Evolutionary conservation across 306 rosid species (phyloP).

Genomic region (Fragaria iinumae): DNA sequence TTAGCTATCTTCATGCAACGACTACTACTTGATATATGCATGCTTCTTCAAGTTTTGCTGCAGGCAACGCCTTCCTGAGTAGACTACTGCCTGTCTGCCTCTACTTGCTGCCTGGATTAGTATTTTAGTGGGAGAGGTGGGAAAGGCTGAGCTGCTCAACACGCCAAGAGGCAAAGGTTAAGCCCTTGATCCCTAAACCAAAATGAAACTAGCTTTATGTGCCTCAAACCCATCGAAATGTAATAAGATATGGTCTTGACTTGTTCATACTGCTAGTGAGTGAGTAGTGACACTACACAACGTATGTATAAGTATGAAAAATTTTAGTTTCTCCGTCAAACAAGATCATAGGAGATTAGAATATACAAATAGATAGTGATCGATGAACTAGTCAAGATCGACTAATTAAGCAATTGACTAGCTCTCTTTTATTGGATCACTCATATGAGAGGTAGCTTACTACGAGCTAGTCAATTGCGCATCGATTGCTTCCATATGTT

Average conservation of each 20-base stretch:
- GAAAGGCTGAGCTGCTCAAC: neutral
- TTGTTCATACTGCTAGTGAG: neutral
- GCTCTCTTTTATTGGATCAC: neutral
- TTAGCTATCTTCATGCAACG: neutral
- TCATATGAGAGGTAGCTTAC: neutral
- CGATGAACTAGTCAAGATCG: neutral
- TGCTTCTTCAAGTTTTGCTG: neutral
- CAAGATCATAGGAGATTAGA: neutral
- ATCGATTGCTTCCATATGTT: neutral
- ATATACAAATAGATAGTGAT: neutral
- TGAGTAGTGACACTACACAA: neutral
- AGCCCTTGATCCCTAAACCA: neutral
- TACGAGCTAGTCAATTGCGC: neutral
- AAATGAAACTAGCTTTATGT: neutral
- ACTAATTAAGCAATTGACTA: neutral
- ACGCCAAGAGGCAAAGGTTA: neutral
- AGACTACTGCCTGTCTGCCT: neutral
- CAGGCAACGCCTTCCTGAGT: neutral
- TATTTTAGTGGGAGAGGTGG: neutral
- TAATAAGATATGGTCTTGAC: neutral
- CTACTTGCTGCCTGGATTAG: neutral
- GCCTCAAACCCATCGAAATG: conserved; percentile 5
- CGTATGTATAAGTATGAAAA: neutral
- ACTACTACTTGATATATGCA: neutral
- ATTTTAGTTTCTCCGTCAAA: conserved; percentile 3